A percentile compares a stretch with the other conserved stretches of the same genome.
These are phyloP conservation scores for Backusella sp. DNA, from an alignment of 192 early-diverging fungal species.

Conservation along the genomic window DNA sequence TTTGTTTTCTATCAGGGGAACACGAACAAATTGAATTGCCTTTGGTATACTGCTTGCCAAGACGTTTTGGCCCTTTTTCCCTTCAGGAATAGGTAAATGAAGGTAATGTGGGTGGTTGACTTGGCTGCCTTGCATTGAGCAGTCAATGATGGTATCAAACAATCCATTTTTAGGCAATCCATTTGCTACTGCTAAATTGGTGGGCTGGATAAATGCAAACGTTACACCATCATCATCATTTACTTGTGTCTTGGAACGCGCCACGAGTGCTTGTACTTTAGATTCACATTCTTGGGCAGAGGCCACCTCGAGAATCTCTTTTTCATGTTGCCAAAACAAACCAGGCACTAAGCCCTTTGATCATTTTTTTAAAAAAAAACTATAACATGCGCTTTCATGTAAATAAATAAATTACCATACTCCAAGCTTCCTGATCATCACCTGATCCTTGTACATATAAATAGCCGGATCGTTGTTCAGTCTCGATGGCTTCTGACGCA, in stretches of 20 bases:
- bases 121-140: conserved; percentile 57
- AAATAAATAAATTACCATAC: conserved; percentile 34
- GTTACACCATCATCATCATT: conserved; percentile 5
- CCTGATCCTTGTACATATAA: conserved; percentile 88
- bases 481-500: conserved; percentile 61
- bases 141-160: conserved; percentile 84
- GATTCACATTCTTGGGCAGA: conserved; percentile 36
- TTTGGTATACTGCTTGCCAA: conserved; percentile 57
- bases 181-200: conserved; percentile 64
- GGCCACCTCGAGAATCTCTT: conserved; percentile 27
- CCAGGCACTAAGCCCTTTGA: conserved; percentile 55
- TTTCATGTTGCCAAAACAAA: conserved; percentile 64
- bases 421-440: conserved; percentile 90
- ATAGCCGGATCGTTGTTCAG: conserved; percentile 44
- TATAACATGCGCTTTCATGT: not conserved
- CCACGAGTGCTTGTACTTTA: conserved; percentile 36
- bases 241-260: conserved; percentile 10
- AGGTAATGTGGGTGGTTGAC: conserved; percentile 46
- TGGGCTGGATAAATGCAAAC: conserved; percentile 59
- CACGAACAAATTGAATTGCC: conserved; percentile 53
- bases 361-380: not conserved
- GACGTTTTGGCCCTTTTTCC: conserved; percentile 80
- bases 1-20: conserved; percentile 34
- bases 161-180: conserved; percentile 49
- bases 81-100: conserved; percentile 77